A percentile compares a stretch with the other conserved stretches of the same genome.
Conservation (phyloP, 2,329 filamentous ascomycete genomes). For the Ophiostoma australiae region DNA sequence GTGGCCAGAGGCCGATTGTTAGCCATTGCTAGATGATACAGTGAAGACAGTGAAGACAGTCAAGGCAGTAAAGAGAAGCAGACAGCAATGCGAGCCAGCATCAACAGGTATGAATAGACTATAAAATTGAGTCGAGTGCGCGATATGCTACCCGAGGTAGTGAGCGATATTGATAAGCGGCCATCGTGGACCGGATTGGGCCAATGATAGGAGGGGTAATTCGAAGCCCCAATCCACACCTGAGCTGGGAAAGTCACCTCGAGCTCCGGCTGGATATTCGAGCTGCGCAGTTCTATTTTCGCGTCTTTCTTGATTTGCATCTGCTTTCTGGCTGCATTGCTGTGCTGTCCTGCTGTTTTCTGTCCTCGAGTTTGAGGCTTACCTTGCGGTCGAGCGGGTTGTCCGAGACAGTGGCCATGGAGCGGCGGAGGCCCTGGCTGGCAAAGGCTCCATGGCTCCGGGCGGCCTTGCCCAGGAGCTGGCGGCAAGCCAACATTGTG, state of each 20-base stretch:
- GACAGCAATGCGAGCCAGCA: not conserved
- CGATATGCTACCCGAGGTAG: slow-evolving; percentile 12
- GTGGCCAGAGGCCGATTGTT: slow-evolving; percentile 2
- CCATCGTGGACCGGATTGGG: not conserved
- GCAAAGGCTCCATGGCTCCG: slow-evolving; percentile 54
- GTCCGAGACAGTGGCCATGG: slow-evolving; percentile 81
- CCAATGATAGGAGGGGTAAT: slow-evolving; percentile 15
- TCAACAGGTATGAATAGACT: not conserved
- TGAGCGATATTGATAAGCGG: not conserved
- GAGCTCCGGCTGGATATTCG: not conserved
- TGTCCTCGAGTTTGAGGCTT: slow-evolving; percentile 30
- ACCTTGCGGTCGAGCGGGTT: slow-evolving; percentile 86
- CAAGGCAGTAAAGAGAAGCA: not conserved
- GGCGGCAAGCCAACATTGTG: slow-evolving; percentile 64
- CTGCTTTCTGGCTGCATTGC: not conserved
- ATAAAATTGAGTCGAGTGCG: not conserved
- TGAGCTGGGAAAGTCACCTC: slow-evolving; percentile 1
- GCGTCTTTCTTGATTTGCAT: not conserved
- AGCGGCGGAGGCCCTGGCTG: slow-evolving; percentile 59
- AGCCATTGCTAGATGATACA: slow-evolving; percentile 8
- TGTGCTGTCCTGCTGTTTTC: not conserved
- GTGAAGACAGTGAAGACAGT: not conserved
- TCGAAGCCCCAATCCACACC: slow-evolving; percentile 13
- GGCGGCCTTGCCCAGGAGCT: slow-evolving; percentile 61
- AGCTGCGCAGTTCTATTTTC: not conserved